Evolutionary conservation across 2,329 filamentous ascomycete species (phyloP).

Genomic region (Exophiala sp.): DNA sequence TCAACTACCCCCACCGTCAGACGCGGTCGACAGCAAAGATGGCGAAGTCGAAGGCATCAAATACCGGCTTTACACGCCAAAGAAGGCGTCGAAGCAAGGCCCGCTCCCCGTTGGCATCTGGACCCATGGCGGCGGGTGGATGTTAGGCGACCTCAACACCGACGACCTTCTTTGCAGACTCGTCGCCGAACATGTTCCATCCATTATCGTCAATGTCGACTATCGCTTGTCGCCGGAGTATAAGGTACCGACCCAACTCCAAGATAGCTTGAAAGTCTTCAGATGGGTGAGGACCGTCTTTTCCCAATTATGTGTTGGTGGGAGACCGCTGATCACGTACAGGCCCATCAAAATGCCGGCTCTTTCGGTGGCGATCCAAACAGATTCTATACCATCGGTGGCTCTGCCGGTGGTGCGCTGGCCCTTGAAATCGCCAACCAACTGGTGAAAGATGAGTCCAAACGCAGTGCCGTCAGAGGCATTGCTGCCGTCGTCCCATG

Average conservation of each 20-base stretch:
- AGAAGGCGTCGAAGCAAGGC: constrained; percentile 21
- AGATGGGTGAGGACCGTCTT: constrained; percentile 20
- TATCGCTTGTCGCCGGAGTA: constrained; percentile 31
- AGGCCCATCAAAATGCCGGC: constrained; percentile 24
- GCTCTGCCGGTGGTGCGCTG: constrained; percentile 38
- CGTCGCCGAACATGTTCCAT: constrained; percentile 31
- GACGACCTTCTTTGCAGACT: constrained; percentile 36
- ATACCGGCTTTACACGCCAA: constrained; percentile 25
- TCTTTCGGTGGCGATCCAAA: constrained; percentile 24
- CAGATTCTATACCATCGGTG: constrained; percentile 36
- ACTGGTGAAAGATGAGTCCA: constrained; percentile 35
- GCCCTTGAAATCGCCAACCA: constrained; percentile 36
- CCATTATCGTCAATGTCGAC: constrained; percentile 35
- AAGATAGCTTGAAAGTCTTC: constrained; percentile 24
- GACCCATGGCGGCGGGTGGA: constrained; percentile 30
- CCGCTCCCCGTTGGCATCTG: constrained; percentile 26
- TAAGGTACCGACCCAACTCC: constrained; percentile 25
- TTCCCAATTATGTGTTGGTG: background rate
- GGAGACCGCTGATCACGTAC: background rate
- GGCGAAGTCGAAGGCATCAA: constrained; percentile 25
- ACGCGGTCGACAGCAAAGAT: constrained; percentile 24
- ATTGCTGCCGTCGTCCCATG: constrained; percentile 36
- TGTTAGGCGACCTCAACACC: constrained; percentile 34
- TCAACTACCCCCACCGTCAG: constrained; percentile 21
- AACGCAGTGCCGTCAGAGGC: constrained; percentile 34